Base-by-base conservation (phyloP, 2,329 filamentous ascomycete genomes). In the Clonostachys solani region DNA sequence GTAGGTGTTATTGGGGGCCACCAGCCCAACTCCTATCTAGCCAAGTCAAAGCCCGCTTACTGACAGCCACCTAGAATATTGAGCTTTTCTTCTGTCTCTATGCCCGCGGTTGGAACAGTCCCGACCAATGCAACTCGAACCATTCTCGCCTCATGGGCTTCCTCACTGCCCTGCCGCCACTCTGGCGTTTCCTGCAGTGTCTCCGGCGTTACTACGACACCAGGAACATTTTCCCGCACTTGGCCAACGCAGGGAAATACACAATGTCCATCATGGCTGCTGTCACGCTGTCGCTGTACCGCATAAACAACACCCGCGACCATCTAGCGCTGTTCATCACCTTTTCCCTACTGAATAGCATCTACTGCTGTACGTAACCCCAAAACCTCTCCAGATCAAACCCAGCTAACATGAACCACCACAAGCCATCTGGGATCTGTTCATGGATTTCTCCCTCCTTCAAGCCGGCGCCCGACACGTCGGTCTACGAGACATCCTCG, bases 21-120 rank as follows among this genome's bases (percentile, higher is more conserved):
- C 23, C 18, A 40, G 16, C 16, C 16, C 40, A 9, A 8, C 7
- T 8, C 16, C 37, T 17, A 15, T 42, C 12, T 18, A 16, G 15
- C 17, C 12, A 13, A 42, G 10, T 44, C 9, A 13, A 13, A 38
- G n/a, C 29, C 33, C 40, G 12, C 18, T 40, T 33, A 34, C 18
- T n/a, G 33, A 10, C 5, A 34, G n/a, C 5, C 9, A 18, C 2
- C 2, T 49, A 90, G 86, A 96, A 97, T 60, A 79, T 96, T 37
- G 89, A 91, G 56, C 73, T 97, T 1, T 96, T 97, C 71, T 96
- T 96, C 65, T 99, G 94, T 62, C 74, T 97, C 3, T 99, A 97
- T 57, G 83, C 86, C n/a, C 77, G 83, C 46, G 63, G 75, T 23
- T 99, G 92, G 92, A 65, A 78, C 23, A 71, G 88, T 19, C 89